Evolutionary conservation across 768 basidiomycete genomes (phyloP).

Genomic region (Thelephora ganbajun): DNA sequence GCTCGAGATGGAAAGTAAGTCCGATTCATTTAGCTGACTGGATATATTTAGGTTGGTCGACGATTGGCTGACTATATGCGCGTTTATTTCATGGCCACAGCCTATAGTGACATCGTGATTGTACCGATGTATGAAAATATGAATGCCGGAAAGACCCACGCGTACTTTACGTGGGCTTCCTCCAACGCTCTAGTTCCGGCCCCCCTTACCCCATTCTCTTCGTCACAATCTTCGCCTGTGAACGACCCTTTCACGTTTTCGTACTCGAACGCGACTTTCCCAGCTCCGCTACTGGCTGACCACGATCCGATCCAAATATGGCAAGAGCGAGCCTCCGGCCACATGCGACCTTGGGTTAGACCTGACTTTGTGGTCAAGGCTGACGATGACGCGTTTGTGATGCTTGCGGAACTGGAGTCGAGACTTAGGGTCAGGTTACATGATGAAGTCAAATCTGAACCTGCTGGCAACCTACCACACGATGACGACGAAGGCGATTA

Average conservation of each 20-base stretch:
- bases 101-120: conserved; percentile 76
- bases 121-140: conserved; percentile 86
- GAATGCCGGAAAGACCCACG: conserved; percentile 88
- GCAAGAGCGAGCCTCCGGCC: conserved; percentile 29
- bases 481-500: too few relatives aligned
- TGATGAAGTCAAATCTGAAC: conserved; percentile 1
- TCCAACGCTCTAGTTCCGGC: conserved; percentile 86
- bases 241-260: conserved; percentile 37
- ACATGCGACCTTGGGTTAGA: conserved; percentile 54
- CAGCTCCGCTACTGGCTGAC: conserved; percentile 44
- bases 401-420: conserved; percentile 90
- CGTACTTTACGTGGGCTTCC: conserved; percentile 88
- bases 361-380: conserved; percentile 91
- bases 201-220: conserved; percentile 26
- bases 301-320: conserved; percentile 58
- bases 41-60: neutral
- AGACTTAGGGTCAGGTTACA: conserved; percentile 70
- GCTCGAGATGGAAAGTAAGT: conserved; percentile 85
- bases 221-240: neutral
- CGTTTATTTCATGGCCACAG: conserved; percentile 21
- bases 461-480: too few relatives aligned
- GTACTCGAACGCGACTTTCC: conserved; percentile 46
- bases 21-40: too few relatives aligned
- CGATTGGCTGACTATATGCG: neutral
- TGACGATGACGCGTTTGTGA: conserved; percentile 92